Base-by-base conservation (phyloP, 352 stramenopile species). In the Globisporangium nodosum region DNA sequence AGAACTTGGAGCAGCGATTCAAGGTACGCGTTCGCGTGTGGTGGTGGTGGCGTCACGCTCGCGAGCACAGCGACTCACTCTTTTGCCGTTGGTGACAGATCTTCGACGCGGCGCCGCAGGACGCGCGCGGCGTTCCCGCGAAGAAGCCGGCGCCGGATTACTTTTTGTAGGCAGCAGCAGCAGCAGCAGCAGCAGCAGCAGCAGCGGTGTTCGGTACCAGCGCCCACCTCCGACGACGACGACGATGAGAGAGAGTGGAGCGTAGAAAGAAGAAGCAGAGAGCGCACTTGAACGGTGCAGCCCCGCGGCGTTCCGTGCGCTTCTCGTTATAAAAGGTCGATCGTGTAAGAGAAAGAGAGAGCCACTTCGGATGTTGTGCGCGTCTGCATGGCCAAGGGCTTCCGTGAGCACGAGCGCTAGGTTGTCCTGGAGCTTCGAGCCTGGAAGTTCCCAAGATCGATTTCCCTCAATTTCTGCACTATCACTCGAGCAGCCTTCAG, bases 121-220 rank as follows among this genome's bases (percentile, higher is more conserved):
- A 99, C 59, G 92, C 89, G 6, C 84, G 97, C 63, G 96, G 97
- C 21, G 94, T 99, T 20, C 97, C 97, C 37, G 88, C 96, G 45
- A 99, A 99, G 77, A 99, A 99, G 73, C 96, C 97, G 42, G 96
- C 96, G 20, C 96, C 97, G 15, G 97, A 99, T 73, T 99, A 99
- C 81, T 99, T 99, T 80, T 85, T 99, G 69, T 99, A 93, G 88
- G 52, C 39, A 54, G 40, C 47, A n/a, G 3, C 8, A 42, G 35
- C 47, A 47, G 43, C 37, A 7, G 15, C 8, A 16, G 30, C 33
- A n/a, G 3, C 8, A 42, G 35, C 47, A 47, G 43, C 37, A 7
- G 15, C 8, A 16, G 30, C 33, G 18, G 27, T n/a, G 7, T 7
- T 54, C 33, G 33, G 33, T 6, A 37, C 33, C 9, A 40, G 11